Evolutionary conservation across 495 filamentous ascomycete genomes (phyloP).

Genomic region (Amniculicola lignicola): DNA sequence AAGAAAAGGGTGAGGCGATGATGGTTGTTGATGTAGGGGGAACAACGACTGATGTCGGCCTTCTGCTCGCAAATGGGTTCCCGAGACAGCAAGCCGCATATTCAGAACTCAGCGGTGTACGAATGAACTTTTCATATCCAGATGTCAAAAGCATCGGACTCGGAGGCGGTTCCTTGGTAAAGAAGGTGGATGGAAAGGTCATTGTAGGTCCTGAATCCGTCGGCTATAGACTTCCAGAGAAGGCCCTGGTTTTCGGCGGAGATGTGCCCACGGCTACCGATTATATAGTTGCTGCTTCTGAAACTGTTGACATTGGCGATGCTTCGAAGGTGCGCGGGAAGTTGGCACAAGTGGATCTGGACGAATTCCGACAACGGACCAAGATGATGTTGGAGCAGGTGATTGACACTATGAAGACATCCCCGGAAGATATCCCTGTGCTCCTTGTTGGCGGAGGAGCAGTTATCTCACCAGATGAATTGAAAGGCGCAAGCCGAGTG

Average conservation of each 20-base stretch:
- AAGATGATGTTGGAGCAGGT: constrained; percentile 46
- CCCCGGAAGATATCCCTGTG: constrained; percentile 46
- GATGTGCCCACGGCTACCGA: constrained; percentile 52
- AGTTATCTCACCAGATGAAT: constrained; percentile 32
- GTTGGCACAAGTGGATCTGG: constrained; percentile 32
- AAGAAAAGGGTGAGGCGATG: constrained; percentile 34
- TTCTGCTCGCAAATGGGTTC: constrained; percentile 52
- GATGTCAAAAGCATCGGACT: constrained; percentile 52
- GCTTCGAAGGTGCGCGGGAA: constrained; percentile 31
- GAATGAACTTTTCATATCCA: constrained; percentile 54
- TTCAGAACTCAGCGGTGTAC: constrained; percentile 50
- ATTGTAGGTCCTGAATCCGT: constrained; percentile 56
- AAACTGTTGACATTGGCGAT: constrained; percentile 43
- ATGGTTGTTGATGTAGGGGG: constrained; percentile 54
- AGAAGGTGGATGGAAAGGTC: constrained; percentile 41
- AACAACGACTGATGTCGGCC: constrained; percentile 56
- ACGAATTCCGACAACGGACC: constrained; percentile 39
- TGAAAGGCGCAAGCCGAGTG: constrained; percentile 32
- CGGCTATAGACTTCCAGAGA: constrained; percentile 50
- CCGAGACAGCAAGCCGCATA: constrained; percentile 55
- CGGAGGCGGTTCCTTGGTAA: constrained; percentile 53
- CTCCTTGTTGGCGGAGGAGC: constrained; percentile 46
- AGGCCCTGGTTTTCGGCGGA: constrained; percentile 54
- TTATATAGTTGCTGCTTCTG: constrained; percentile 45
- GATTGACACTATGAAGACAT: constrained; percentile 53